Conservation (phyloP, 768 basidiomycete genomes). For the Russula compacta region DNA sequence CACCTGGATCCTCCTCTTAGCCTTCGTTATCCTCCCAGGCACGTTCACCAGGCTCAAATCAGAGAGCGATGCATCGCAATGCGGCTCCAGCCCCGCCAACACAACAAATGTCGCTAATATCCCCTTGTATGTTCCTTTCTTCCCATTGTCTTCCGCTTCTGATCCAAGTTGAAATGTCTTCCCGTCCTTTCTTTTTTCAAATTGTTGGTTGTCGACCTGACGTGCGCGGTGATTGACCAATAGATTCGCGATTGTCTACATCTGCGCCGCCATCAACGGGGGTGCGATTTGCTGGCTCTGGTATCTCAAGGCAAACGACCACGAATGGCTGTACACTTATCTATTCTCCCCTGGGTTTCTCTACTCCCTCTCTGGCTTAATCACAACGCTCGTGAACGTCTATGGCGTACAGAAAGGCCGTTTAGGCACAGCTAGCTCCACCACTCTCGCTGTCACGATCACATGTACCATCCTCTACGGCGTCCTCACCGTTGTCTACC, state of each 20-base stretch:
- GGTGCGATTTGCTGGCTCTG: not conserved
- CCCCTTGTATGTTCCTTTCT: not conserved
- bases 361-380: not conserved
- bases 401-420: not conserved
- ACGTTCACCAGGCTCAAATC: not conserved
- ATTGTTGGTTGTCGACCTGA: not conserved
- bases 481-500: not conserved
- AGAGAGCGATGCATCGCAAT: too few relatives aligned
- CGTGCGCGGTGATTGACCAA: not conserved
- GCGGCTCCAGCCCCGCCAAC: too few relatives aligned
- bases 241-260: not conserved
- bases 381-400: not conserved
- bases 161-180: not conserved
- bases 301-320: not conserved
- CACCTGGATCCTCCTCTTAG: not conserved
- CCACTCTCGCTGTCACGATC: not conserved
- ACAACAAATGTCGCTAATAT: not conserved
- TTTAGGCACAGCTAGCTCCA: not conserved
- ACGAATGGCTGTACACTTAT: not conserved
- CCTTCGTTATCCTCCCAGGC: not conserved
- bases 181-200: not conserved
- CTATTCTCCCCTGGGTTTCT: not conserved
- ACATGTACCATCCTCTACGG: not conserved
- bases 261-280: not conserved
- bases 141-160: not conserved